These are phyloP conservation scores for Reutealis trisperma DNA, from an alignment of 345 rosid species.

Conservation along the genomic window DNA sequence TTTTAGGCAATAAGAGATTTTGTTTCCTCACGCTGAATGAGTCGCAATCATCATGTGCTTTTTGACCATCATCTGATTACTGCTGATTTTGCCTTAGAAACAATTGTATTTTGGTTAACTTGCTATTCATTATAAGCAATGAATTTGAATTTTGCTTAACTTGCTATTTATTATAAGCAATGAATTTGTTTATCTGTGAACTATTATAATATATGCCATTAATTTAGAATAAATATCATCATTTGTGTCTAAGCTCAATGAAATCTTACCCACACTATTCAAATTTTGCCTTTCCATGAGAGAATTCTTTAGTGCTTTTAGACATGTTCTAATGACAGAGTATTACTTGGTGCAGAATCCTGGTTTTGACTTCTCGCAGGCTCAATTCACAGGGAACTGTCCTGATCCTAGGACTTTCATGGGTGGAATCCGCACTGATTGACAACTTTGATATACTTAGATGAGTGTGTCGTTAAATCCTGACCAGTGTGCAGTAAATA, in stretches of 20 bases:
- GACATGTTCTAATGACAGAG: slow-evolving; percentile 1
- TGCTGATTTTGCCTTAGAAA: neutral
- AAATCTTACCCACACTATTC: neutral
- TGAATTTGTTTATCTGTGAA: neutral
- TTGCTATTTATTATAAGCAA: neutral
- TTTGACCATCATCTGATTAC: neutral
- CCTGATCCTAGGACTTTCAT: slow-evolving; percentile 91
- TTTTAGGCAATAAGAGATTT: neutral
- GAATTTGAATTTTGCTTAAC: neutral
- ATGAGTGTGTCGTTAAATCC: slow-evolving; percentile 4
- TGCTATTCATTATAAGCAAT: neutral
- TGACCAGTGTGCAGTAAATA: slow-evolving; percentile 6
- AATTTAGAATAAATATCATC: neutral
- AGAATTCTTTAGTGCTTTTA: neutral
- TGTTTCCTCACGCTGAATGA: neutral
- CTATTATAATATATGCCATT: neutral
- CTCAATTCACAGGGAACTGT: slow-evolving; percentile 79
- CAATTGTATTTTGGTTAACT: neutral
- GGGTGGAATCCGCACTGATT: slow-evolving; percentile 80
- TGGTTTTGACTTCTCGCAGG: slow-evolving; percentile 96
- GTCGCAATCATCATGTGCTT: neutral
- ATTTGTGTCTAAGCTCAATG: neutral
- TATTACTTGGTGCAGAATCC: slow-evolving; percentile 68
- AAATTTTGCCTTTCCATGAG: neutral
- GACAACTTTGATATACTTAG: slow-evolving; percentile 17